phyloP scores from a whole-genome alignment of 495 filamentous ascomycete genomes.

The Penicillium daleae region DNA sequence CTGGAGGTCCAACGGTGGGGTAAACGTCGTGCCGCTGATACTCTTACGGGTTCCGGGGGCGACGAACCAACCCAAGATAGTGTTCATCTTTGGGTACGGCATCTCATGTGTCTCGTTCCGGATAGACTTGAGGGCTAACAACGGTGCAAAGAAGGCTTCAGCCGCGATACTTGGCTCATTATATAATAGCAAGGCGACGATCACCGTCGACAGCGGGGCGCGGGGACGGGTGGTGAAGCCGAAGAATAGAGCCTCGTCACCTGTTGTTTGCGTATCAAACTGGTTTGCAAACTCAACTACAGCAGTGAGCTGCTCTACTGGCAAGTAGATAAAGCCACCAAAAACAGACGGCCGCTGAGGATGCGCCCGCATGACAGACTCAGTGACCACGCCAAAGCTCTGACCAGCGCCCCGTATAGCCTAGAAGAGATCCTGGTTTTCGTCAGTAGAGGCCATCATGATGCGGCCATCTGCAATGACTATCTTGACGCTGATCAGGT shows the following conservation, averaged over 20 bases:
- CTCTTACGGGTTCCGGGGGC: conserved; percentile 3
- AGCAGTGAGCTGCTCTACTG: conserved; percentile 18
- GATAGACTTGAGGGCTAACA: conserved; percentile 32
- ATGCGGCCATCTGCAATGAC: conserved; percentile 52
- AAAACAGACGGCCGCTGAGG: conserved; percentile 42
- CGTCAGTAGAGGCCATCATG: conserved; percentile 28
- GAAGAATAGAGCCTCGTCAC: conserved; percentile 26
- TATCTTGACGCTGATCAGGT: conserved; percentile 46
- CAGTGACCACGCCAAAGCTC: conserved; percentile 43
- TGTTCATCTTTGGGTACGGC: conserved; percentile 30
- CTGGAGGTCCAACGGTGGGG: conserved; percentile 16
- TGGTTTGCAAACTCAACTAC: conserved; percentile 46
- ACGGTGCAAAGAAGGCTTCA: conserved; percentile 34
- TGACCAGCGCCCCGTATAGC: conserved; percentile 46
- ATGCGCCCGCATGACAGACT: conserved; percentile 44
- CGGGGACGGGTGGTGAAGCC: conserved; percentile 38
- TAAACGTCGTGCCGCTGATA: conserved; percentile 17
- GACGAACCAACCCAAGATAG: background rate
- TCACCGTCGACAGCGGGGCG: conserved; percentile 27
- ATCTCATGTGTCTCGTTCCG: conserved; percentile 27
- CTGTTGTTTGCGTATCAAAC: conserved; percentile 28
- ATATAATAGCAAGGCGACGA: conserved; percentile 42
- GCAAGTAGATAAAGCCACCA: conserved; percentile 46
- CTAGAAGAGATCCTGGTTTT: conserved; percentile 48
- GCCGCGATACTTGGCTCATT: conserved; percentile 45